Conservation (phyloP, 306 rosid genomes). For the Delonix regia region DNA sequence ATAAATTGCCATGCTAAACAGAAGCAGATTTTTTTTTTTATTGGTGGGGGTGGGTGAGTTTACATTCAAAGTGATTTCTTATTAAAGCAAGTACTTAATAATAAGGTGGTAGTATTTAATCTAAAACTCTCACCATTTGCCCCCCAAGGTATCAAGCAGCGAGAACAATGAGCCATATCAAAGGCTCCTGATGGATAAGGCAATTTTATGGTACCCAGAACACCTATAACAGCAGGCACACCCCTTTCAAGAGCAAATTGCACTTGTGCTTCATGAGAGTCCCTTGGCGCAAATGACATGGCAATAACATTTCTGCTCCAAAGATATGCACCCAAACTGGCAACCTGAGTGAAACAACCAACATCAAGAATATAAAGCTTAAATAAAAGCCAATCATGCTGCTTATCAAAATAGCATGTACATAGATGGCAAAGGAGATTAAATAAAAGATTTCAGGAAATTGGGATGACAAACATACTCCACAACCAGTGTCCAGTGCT, state of each 20-base stretch:
- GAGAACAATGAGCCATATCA: slow-evolving; percentile 91
- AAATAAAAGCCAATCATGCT: slow-evolving; percentile 26
- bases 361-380: slow-evolving; percentile 25
- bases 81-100: slow-evolving; percentile 1
- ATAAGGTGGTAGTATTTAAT: neutral
- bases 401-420: neutral
- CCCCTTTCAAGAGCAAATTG: slow-evolving; percentile 90
- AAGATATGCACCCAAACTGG: slow-evolving; percentile 86
- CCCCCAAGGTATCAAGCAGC: slow-evolving; percentile 87
- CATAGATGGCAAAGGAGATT: slow-evolving; percentile 14
- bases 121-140: slow-evolving; percentile 54
- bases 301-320: slow-evolving; percentile 77
- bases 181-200: slow-evolving; percentile 86
- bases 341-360: slow-evolving; percentile 55
- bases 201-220: slow-evolving; percentile 67
- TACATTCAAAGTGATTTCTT: neutral
- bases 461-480: slow-evolving; percentile 57
- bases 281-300: slow-evolving; percentile 87
- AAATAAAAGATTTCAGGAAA: slow-evolving; percentile 2
- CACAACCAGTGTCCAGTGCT: slow-evolving; percentile 86
- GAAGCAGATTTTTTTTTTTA: too few relatives aligned
- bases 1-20: slow-evolving; percentile 6
- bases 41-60: neutral
- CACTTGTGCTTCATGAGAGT: slow-evolving; percentile 79
- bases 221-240: slow-evolving; percentile 79